phyloP scores from a whole-genome alignment of 208 protist species.

The Leishmania tarentolae region DNA sequence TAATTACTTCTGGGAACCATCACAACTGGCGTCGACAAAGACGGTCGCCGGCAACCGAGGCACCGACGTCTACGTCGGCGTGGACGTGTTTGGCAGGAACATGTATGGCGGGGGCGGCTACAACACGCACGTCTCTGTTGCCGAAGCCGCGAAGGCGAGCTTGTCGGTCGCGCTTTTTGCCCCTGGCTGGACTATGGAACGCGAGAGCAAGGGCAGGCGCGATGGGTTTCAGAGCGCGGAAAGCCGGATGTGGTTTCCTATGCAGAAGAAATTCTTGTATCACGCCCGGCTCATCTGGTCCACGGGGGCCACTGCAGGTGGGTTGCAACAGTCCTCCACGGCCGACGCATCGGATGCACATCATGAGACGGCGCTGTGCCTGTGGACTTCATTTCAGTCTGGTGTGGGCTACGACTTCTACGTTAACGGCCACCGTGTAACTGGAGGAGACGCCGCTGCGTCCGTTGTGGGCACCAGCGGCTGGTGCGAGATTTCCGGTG shows the following conservation, averaged over 20 bases:
- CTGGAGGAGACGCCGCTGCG: background rate
- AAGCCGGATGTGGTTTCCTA: slow-evolving; percentile 48
- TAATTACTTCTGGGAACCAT: slow-evolving; percentile 90
- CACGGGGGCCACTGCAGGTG: background rate
- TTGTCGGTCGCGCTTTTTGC: slow-evolving; percentile 91
- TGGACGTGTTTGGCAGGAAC: slow-evolving; percentile 86
- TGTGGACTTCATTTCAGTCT: slow-evolving; percentile 59
- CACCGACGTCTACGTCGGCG: slow-evolving; percentile 74
- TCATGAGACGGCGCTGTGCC: background rate
- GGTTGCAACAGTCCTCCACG: background rate
- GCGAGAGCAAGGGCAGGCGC: slow-evolving; percentile 36
- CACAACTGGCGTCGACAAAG: slow-evolving; percentile 34
- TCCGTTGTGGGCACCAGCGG: slow-evolving; percentile 5
- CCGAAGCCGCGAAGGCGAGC: slow-evolving; percentile 21
- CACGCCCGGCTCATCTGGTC: slow-evolving; percentile 7
- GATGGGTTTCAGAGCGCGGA: slow-evolving; percentile 59
- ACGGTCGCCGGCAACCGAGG: slow-evolving; percentile 35
- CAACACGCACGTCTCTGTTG: slow-evolving; percentile 53
- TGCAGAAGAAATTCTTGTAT: slow-evolving; percentile 47
- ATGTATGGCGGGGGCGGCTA: slow-evolving; percentile 82
- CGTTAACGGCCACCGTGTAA: slow-evolving; percentile 48
- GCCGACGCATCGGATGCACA: background rate
- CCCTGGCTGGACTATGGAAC: slow-evolving; percentile 87
- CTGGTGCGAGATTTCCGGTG: slow-evolving; percentile 39
- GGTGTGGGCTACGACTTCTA: slow-evolving; percentile 59